Conservation (phyloP, 352 stramenopile genomes). For the Pythium utonaiense region DNA sequence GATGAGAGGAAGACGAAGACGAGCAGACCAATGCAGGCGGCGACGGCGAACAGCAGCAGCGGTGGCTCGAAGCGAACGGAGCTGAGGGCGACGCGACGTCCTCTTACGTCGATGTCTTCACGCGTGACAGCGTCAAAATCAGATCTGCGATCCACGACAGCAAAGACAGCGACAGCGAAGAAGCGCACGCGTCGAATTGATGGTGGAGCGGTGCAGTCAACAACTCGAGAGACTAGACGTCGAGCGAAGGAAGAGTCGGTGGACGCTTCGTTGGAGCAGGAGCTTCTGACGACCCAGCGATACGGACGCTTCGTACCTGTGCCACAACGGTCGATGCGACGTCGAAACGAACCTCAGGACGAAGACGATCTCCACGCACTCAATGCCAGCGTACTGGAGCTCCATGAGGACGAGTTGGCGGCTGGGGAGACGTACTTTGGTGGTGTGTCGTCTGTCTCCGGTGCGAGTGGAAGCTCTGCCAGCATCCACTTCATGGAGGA, state of each 20-base stretch:
- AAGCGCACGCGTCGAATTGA: conserved; percentile 17
- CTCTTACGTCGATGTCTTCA: background rate
- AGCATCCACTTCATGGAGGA: conserved; percentile 67
- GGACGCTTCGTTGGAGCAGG: conserved; percentile 6
- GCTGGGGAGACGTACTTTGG: conserved; percentile 57
- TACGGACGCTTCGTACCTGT: conserved; percentile 27
- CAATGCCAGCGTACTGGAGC: background rate
- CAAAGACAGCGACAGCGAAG: background rate
- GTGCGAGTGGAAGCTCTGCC: conserved; percentile 41
- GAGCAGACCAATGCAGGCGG: background rate
- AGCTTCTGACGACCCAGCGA: conserved; percentile 21
- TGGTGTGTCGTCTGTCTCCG: conserved; percentile 66
- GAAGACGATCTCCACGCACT: background rate
- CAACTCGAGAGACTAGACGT: background rate
- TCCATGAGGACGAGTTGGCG: conserved; percentile 12
- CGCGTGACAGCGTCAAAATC: background rate
- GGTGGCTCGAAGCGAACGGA: background rate
- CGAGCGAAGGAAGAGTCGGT: background rate
- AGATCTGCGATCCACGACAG: conserved; percentile 2
- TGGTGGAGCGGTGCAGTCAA: background rate
- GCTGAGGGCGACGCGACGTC: background rate
- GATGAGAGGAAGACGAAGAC: background rate
- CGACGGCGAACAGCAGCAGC: background rate
- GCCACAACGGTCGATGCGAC: conserved; percentile 3
- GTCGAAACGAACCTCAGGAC: background rate